These are phyloP conservation scores for Rhamnella rubrinervis DNA, from an alignment of 331 rosid genomes.

Conservation along the genomic window DNA sequence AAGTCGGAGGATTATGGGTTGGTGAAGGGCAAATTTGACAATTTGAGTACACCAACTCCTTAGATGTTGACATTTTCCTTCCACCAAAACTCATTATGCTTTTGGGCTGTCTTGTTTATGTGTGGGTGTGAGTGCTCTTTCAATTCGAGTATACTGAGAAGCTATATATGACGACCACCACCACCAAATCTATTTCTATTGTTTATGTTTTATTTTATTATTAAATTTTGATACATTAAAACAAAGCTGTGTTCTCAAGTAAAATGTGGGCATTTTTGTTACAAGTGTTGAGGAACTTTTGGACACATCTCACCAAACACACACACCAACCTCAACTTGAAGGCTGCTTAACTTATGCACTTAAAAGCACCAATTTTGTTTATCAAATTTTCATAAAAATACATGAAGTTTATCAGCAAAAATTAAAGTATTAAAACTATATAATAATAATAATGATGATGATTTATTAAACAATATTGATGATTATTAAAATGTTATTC, in stretches of 20 bases:
- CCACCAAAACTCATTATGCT: neutral
- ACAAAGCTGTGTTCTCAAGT: neutral
- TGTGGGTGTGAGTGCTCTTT: constrained; percentile 10
- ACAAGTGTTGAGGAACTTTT: neutral
- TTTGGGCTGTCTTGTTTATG: neutral
- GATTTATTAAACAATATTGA: too few relatives aligned
- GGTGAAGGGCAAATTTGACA: constrained; percentile 26
- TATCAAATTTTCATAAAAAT: too few relatives aligned
- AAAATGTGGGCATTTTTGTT: neutral
- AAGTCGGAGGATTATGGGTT: constrained; percentile 20
- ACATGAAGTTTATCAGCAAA: too few relatives aligned
- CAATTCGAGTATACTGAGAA: neutral
- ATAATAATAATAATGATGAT: too few relatives aligned
- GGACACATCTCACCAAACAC: constrained; percentile 5
- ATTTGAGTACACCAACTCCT: constrained; percentile 18
- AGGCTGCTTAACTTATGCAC: neutral
- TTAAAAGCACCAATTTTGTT: too few relatives aligned
- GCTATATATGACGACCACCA: neutral
- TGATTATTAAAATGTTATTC: too few relatives aligned
- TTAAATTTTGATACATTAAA: neutral
- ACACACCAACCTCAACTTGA: constrained; percentile 10
- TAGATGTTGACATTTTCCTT: constrained; percentile 13
- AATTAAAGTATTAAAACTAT: too few relatives aligned
- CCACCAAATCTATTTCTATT: neutral
- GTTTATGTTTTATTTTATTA: neutral